A percentile compares a stretch with the other conserved stretches of the same genome.
phyloP scores from a whole-genome alignment of 768 basidiomycete genomes.

The Macrolepiota fuliginosa region DNA sequence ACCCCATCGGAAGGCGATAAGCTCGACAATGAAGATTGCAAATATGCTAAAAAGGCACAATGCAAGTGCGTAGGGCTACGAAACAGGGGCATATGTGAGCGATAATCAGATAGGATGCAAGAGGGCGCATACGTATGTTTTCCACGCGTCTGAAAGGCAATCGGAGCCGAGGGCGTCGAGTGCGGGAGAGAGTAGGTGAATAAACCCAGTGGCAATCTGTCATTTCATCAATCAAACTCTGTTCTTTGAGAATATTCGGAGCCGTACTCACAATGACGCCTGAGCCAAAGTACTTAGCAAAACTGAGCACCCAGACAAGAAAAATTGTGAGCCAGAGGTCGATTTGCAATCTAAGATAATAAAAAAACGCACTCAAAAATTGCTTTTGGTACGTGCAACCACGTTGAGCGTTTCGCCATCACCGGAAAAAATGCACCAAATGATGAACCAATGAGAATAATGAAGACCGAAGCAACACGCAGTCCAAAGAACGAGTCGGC shows the following conservation, averaged over 20 bases:
- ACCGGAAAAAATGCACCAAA: constrained; percentile 73
- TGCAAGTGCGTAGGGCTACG: constrained; percentile 78
- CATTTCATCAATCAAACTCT: not conserved
- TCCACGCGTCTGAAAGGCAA: constrained; percentile 74
- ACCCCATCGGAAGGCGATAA: constrained; percentile 87
- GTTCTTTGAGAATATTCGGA: constrained; percentile 3
- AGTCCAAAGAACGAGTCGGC: constrained; percentile 45
- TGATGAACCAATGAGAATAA: constrained; percentile 61
- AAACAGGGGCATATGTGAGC: not conserved
- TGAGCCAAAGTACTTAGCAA: constrained; percentile 89
- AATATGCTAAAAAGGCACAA: constrained; percentile 83
- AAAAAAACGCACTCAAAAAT: constrained; percentile 68
- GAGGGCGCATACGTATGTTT: constrained; percentile 57
- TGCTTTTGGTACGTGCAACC: constrained; percentile 53
- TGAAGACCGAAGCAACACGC: constrained; percentile 71
- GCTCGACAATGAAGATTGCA: constrained; percentile 78
- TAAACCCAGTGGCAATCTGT: constrained; percentile 88
- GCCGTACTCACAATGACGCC: constrained; percentile 70
- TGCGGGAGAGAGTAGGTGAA: constrained; percentile 78
- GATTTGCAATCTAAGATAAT: not conserved
- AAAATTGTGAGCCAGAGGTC: constrained; percentile 12
- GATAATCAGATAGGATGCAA: not conserved
- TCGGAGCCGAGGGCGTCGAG: constrained; percentile 64
- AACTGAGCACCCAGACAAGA: constrained; percentile 35
- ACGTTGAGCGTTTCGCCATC: constrained; percentile 47